Evolutionary conservation across 2,329 filamentous ascomycete genomes (phyloP), one percentile per base, ranked within the genome.

Genomic region (Penicillium fuscoglaucum): DNA sequence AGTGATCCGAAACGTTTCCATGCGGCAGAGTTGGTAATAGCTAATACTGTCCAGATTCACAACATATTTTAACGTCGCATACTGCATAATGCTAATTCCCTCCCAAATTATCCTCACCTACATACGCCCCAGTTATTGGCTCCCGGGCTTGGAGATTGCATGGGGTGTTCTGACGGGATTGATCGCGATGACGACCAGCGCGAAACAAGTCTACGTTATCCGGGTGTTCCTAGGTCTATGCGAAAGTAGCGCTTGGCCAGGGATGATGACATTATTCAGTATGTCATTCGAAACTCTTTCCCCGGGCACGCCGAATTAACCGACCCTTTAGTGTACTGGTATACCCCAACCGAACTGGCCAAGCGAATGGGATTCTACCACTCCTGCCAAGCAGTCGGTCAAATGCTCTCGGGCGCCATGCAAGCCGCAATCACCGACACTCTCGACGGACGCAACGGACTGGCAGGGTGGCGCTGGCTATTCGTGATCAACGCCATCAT

Each of bases 51-150:
- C 19, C 12, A 72, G 70, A 60, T 77, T 77, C 61, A 76, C 73
- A 1, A 77, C 75, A 6, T 74, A 72, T 41, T 75, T 77, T 57
- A 78, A 76, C 54, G 70, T 73, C 19, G 72, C 72, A 1, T 78
- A 78, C 59, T 74, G 72, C 51, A 61, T 77, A 12, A 75, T 74
- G 68, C 66, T 76, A 10, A 74, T 78, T 12, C 76, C 76, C 2
- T 74, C 73, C 0, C 74, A 78, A 63, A 63, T 78, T 39, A 74
- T 78, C 54, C 61, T 78, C 56, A 76, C 75, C 6, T 74, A 75
- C 55, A 52, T 68, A 13, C 64, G 72, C 60, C 59, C 72, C 56
- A 62, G 73, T 39, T 67, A 57, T 46, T 72, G 68, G 68, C 60
- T 72, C 1, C 66, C 70, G 0, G 65, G 63, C 0, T 48, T 71